Base-by-base conservation (phyloP, 192 early-diverging fungal species). In the Dimargaris cristalligena region DNA sequence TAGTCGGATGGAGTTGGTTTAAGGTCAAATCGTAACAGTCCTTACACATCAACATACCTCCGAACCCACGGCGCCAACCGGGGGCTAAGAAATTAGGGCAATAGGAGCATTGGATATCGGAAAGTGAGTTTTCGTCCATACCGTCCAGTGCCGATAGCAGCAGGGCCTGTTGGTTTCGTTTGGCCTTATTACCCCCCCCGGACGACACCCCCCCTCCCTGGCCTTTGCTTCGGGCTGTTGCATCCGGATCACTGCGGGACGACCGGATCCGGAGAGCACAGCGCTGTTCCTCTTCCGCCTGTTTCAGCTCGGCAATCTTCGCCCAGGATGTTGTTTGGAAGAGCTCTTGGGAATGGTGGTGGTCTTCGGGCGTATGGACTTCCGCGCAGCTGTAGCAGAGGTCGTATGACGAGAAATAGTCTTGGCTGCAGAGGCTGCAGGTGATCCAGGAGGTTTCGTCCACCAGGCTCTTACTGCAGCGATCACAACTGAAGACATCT, bases 321-420 rank as follows among this genome's bases (percentile, higher is more conserved):
- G 30, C 29, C 54, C 54, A 56, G 1, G 54, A 34, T 6, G 30
- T 60, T 10, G 28, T 60, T 6, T n/a, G 16, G 29, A 49, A 60
- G 25, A 60, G 16, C 18, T 46, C 48, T 32, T 10, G 20, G 14
- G 30, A 25, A 31, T 49, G 59, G n/a, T 25, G 8, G 26, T 49
- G 48, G 3, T 11, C 30, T 6, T 46, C 29, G 25, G 23, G 11
- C 3, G 10, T 9, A 60, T 13, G 44, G 20, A 41, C 13, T 1
- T 25, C 47, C 46, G 62, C 71, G 51, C 73, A 75, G 10, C 34
- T 45, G 0, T 18, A 20, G 58, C 86, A 88, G 22, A 88, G 63
- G 71, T 88, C 86, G 70, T 79, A 88, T 0, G 86, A 72, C 0
- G 80, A 71, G 59, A 86, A 88, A 60, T 82, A 85, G 56, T 77